phyloP scores from a whole-genome alignment of 2,329 filamentous ascomycete species.

The Ascochyta koolunga region DNA sequence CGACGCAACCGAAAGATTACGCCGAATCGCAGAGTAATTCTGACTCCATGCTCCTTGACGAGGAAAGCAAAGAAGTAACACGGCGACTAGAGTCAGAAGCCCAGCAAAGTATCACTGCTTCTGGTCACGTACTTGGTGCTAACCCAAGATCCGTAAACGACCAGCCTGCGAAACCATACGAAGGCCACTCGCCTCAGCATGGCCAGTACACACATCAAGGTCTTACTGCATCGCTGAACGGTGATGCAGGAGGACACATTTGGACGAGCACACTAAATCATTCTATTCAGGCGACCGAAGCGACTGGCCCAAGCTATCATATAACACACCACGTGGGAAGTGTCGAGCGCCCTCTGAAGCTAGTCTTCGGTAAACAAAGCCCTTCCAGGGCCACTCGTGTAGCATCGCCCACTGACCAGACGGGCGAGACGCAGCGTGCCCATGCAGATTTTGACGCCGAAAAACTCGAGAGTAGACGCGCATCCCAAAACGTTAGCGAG shows the following conservation, averaged over 20 bases:
- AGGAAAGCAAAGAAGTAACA: conserved; percentile 23
- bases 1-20: conserved; percentile 16
- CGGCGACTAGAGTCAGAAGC: neutral
- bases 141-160: neutral
- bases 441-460: conserved; percentile 6
- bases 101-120: neutral
- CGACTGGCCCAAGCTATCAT: conserved; percentile 15
- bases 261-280: neutral
- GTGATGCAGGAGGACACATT: neutral
- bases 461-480: neutral
- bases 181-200: conserved; percentile 7
- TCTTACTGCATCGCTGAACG: neutral
- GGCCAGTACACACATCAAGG: conserved; percentile 1
- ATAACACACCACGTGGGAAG: conserved; percentile 25
- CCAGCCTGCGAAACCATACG: neutral
- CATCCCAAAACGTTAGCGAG: neutral
- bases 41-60: conserved; percentile 47
- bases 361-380: conserved; percentile 24
- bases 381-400: conserved; percentile 8
- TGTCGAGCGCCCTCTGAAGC: conserved; percentile 23
- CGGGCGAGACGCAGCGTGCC: conserved; percentile 22
- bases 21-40: conserved; percentile 30
- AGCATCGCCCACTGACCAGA: conserved; percentile 12
- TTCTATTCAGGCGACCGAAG: conserved; percentile 9
- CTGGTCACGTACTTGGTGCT: neutral